Percentiles rank a stretch among this genome's conserved stretches.
These are phyloP conservation scores for Lepidopterella palustris DNA, from an alignment of 495 filamentous ascomycete genomes.

Conservation along the genomic window DNA sequence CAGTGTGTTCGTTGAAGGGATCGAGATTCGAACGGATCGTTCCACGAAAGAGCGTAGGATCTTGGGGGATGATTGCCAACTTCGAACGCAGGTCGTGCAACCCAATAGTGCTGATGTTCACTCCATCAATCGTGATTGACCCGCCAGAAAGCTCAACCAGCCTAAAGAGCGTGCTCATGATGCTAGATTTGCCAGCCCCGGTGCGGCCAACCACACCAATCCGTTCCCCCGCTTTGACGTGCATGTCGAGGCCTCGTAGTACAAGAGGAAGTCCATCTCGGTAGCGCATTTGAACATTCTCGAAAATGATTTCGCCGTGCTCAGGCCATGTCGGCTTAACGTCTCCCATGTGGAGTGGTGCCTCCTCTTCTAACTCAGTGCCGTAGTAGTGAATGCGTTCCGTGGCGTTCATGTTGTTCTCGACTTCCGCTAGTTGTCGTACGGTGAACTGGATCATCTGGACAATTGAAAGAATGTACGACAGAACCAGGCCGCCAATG, in stretches of 20 bases:
- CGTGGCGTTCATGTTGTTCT: constrained; percentile 95
- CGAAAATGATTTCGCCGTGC: constrained; percentile 75
- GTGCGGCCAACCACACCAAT: constrained; percentile 93
- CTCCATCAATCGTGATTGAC: constrained; percentile 82
- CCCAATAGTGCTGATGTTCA: constrained; percentile 79
- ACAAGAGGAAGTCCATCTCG: constrained; percentile 75
- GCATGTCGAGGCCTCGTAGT: constrained; percentile 68
- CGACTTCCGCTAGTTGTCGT: constrained; percentile 88
- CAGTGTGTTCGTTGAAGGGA: constrained; percentile 81
- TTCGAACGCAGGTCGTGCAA: constrained; percentile 81
- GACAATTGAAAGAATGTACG: constrained; percentile 89
- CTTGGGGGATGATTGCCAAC: constrained; percentile 92
- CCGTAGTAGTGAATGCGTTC: constrained; percentile 94
- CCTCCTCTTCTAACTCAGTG: constrained; percentile 78
- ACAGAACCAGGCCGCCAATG: constrained; percentile 79
- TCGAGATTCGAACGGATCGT: constrained; percentile 89
- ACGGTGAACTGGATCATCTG: constrained; percentile 95
- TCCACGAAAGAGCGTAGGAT: constrained; percentile 89
- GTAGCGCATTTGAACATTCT: constrained; percentile 87
- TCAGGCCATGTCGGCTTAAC: constrained; percentile 74
- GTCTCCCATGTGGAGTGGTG: constrained; percentile 62
- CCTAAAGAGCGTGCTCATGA: constrained; percentile 91
- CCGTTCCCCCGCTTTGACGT: constrained; percentile 74
- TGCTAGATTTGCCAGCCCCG: constrained; percentile 88
- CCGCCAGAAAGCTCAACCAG: constrained; percentile 78